Evolutionary conservation across 495 filamentous ascomycete genomes (phyloP), one percentile per base, ranked within the genome.

Genomic region (Podospora didyma): DNA sequence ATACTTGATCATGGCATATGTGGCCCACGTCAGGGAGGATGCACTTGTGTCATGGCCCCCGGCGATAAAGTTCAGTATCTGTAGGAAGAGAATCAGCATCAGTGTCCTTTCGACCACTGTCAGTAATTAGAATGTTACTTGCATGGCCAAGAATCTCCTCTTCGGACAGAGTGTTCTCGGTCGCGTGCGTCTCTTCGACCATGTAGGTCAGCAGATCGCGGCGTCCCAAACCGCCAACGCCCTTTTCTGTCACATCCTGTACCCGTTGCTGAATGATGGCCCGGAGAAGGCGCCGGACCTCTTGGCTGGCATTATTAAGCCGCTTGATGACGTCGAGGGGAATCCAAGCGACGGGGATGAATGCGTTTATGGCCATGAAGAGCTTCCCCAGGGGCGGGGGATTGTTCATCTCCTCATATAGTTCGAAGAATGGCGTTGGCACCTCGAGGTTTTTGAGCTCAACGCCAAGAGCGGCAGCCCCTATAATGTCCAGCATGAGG

Each of bases 401-500:
- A 0, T 52, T 41, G 37, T 65, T 61, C 2, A 62, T 41, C 4
- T 39, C 28, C 12, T 59, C 19, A 48, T 69, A 69, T 34, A 52
- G 53, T 3, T 51, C 46, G 21, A 51, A 34, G 49, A 63, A 64
- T 7, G 34, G 41, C 19, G 49, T 57, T 10, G 54, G 46, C 7
- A 45, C 24, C 11, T 37, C 26, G 10, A 90, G 60, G 0, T 82
- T 78, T 35, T 74, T 64, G 52, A 90, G 88, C n/a, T 90, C 84
- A 3, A 82, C 74, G 1, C 86, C 86, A 62, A 89, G 80, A 2
- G 84, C 84, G 0, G 83, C 80, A 2, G 79, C 69, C 3, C 87
- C 86, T 48, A 90, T 89, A 51, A 90, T 85, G 59, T 90, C 88
- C 2, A 90, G 81, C 0, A 86, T 86, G 17, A 57, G 44, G 28